phyloP scores from a whole-genome alignment of 202 grass and related monocot species.

The Hordeum pubiflorum region DNA sequence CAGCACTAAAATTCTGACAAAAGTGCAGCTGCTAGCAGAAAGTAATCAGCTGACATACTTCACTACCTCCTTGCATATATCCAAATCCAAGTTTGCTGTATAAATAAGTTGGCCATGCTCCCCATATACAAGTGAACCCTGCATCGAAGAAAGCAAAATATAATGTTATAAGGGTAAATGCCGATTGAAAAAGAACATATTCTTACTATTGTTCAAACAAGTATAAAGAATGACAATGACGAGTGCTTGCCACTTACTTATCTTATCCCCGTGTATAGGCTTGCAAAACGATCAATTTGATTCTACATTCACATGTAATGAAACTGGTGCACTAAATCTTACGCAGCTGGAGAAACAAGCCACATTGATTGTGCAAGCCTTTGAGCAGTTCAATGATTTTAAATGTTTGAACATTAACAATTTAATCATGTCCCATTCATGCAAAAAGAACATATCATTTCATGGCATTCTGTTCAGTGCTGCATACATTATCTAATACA shows the following conservation, averaged over 20 bases:
- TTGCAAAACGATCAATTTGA: no score
- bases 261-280: neutral
- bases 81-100: conserved; percentile 53
- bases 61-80: conserved; percentile 69
- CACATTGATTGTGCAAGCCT: no score
- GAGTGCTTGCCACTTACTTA: neutral
- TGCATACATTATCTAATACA: no score
- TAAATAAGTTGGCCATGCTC: conserved; percentile 60
- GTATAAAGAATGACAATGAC: neutral
- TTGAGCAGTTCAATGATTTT: no score
- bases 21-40: conserved; percentile 4
- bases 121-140: conserved; percentile 84
- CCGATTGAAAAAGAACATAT: neutral
- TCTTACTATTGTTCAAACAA: conserved; percentile 17
- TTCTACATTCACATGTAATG: no score
- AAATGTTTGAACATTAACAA: no score
- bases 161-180: neutral
- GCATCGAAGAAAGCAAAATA: conserved; percentile 16
- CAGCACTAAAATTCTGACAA: neutral
- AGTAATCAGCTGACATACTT: conserved; percentile 3
- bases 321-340: no score
- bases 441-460: no score
- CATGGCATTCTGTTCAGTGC: no score
- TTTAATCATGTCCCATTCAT: no score
- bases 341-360: no score